phyloP scores from a whole-genome alignment of 805 yeast genomes.

The Debaryomyces tyrocola region DNA sequence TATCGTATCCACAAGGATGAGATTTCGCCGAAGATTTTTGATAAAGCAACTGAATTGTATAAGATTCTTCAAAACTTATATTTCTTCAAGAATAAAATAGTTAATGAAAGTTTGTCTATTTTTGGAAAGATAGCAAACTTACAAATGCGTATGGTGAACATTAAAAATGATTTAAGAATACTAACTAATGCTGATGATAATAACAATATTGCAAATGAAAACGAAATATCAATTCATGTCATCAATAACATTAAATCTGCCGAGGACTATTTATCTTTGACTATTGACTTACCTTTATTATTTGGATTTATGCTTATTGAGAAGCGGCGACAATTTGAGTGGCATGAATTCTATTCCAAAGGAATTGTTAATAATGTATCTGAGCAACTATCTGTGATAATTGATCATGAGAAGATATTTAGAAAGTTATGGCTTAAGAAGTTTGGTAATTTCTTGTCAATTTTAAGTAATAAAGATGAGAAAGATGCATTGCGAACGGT shows the following conservation, averaged over 20 bases:
- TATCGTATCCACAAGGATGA: constrained; percentile 19
- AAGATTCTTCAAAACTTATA: constrained; percentile 30
- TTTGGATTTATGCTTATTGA: constrained; percentile 73
- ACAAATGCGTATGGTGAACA: constrained; percentile 38
- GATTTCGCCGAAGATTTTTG: constrained; percentile 26
- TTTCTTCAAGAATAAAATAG: constrained; percentile 28
- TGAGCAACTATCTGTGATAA: constrained; percentile 57
- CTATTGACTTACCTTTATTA: constrained; percentile 67
- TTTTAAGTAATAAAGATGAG: constrained; percentile 14
- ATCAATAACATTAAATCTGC: constrained; percentile 26
- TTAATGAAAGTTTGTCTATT: constrained; percentile 19
- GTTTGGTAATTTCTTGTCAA: constrained; percentile 46
- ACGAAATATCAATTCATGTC: constrained; percentile 16
- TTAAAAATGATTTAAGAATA: constrained; percentile 27
- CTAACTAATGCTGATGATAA: constrained; percentile 18
- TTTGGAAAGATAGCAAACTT: constrained; percentile 34
- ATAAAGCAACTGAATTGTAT: constrained; percentile 33
- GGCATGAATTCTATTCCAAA: constrained; percentile 48
- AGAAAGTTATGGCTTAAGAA: constrained; percentile 65
- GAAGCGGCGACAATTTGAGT: constrained; percentile 55
- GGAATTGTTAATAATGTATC: constrained; percentile 45
- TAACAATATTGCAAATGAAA: neutral
- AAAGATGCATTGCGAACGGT: constrained; percentile 9
- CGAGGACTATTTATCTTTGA: constrained; percentile 41
- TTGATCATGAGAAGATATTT: constrained; percentile 54